These are phyloP conservation scores for Porcisia hertigi DNA, from an alignment of 208 protist genomes.

Conservation along the genomic window DNA sequence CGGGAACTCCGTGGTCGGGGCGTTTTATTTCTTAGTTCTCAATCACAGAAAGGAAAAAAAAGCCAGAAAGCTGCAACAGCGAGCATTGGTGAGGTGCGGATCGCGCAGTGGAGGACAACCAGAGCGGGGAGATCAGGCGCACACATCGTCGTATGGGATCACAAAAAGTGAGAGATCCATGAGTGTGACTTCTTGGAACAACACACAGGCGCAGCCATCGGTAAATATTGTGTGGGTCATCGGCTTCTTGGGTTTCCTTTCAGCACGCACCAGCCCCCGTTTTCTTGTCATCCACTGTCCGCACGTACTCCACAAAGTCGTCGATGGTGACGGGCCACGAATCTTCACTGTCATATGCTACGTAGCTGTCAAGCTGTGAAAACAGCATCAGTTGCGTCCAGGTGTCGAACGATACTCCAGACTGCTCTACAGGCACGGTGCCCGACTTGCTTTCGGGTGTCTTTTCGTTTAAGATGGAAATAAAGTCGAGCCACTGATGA, in stretches of 20 bases:
- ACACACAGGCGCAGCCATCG: neutral
- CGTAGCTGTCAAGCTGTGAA: constrained; percentile 47
- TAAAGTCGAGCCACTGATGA: constrained; percentile 65
- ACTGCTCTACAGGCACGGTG: constrained; percentile 20
- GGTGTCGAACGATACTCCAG: constrained; percentile 54
- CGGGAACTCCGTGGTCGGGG: neutral
- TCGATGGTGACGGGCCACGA: constrained; percentile 84
- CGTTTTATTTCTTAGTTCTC: neutral
- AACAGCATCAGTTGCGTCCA: constrained; percentile 80
- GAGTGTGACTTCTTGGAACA: constrained; percentile 5
- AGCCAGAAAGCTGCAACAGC: neutral
- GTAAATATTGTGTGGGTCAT: neutral
- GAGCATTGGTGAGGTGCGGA: neutral
- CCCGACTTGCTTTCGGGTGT: constrained; percentile 12
- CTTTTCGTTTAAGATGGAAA: constrained; percentile 19
- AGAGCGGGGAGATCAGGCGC: neutral
- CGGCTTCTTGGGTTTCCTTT: no score
- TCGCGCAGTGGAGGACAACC: neutral
- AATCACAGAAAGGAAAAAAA: neutral
- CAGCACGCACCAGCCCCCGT: no score
- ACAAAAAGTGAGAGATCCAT: no score
- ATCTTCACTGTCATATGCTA: constrained; percentile 60
- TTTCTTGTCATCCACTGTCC: constrained; percentile 11
- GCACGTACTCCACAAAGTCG: constrained; percentile 70
- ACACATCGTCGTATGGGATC: no score